Conservation (phyloP, 352 stramenopile genomes). For the Phytophthora tubulina region DNA sequence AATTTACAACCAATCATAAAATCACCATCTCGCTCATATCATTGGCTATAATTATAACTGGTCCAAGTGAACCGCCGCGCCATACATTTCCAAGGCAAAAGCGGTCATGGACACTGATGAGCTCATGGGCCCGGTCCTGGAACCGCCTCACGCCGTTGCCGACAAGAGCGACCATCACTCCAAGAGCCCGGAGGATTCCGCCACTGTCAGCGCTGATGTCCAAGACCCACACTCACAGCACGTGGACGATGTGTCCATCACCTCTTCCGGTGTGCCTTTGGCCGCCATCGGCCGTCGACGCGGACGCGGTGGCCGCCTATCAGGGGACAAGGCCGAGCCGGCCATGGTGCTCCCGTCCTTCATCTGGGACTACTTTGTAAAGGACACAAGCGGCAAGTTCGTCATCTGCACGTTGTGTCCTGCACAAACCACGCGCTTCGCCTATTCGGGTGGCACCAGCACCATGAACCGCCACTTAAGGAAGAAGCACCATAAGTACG, state of each 20-base stretch:
- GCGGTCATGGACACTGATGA: conserved; percentile 33
- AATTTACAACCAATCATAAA: too few species aligned
- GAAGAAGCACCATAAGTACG: conserved; percentile 87
- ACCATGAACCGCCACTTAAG: conserved; percentile 87
- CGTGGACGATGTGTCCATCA: conserved; percentile 18
- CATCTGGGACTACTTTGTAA: conserved; percentile 90
- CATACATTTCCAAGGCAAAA: conserved; percentile 37
- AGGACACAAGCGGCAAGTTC: conserved; percentile 79
- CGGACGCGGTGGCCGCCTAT: conserved; percentile 23
- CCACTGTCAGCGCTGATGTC: background rate
- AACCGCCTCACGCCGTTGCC: conserved; percentile 20
- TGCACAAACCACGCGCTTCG: conserved; percentile 73
- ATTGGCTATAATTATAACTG: background rate
- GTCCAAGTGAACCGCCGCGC: conserved; percentile 20
- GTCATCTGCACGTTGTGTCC: conserved; percentile 82
- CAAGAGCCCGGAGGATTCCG: background rate
- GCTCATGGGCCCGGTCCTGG: conserved; percentile 18
- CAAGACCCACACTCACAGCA: background rate
- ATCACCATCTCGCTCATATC: too few species aligned
- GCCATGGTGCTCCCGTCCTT: conserved; percentile 79
- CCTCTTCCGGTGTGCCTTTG: background rate
- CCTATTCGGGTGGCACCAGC: conserved; percentile 84
- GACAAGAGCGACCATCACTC: conserved; percentile 26
- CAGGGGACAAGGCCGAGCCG: conserved; percentile 66
- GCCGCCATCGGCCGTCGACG: conserved; percentile 16